Base-by-base conservation (phyloP, 495 filamentous ascomycete species). In the Opeltia flavorubescens region DNA sequence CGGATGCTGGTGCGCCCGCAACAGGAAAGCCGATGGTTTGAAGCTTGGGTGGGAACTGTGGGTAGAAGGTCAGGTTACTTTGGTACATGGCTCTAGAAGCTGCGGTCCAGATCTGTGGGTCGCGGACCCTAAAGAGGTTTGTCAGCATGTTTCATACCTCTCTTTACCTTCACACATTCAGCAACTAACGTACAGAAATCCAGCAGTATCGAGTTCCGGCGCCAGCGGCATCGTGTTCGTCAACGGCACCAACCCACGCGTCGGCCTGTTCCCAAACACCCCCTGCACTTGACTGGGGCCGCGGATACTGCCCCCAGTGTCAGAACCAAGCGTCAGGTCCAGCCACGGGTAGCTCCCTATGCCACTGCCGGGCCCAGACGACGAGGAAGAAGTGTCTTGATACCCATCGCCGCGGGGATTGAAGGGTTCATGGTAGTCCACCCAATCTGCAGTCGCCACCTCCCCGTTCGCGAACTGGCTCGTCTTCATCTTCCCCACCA, bases 371-470 rank as follows among this genome's bases (percentile, higher is more conserved):
- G 66, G 62, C 0, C 72, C 76, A 0, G 69, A 62, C 0, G 68
- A 71, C 1, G 66, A 71, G 1, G 61, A 64, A 0, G 62, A 61
- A 2, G 71, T 62, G 34, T 68, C 60, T 47, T 73, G 65, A 50
- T 76, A 77, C 9, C 74, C 69, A 50, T 79, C 76, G 2, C 72
- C 76, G 6, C 76, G 62, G 1, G 74, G 67, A 55, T 78, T 80
- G 58, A 70, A 76, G 0, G 75, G 74, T 7, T 60, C 48, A 30
- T 74, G 66, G 35, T 66, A 69, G 46, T 74, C 71, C 7, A 69
- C 61, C 74, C 70, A 78, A 50, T 77, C 72, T 8, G 61, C 65
- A 0, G 68, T 76, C 1, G 70, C 62, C 43, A 53, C 55, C 49
- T 74, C 75, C 5, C 73, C 70, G 50, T 77, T 76, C 12, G 72